A percentile compares a stretch with the other conserved stretches of the same genome.
These are phyloP conservation scores for Cladophialophora exuberans DNA, from an alignment of 2,329 filamentous ascomycete species.

Conservation along the genomic window DNA sequence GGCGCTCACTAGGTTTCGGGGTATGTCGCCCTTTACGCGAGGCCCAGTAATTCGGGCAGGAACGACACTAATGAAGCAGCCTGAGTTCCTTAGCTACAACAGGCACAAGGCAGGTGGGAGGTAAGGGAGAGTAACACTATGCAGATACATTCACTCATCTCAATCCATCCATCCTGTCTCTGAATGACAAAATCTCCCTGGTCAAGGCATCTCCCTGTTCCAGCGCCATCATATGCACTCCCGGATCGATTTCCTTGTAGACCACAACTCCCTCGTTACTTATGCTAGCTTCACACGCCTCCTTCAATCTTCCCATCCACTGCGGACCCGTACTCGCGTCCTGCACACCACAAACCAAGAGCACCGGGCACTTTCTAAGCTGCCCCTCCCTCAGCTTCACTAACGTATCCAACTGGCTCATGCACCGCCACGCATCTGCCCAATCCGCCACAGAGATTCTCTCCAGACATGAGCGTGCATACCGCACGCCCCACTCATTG, in stretches of 20 bases:
- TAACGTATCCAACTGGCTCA: conserved; percentile 10
- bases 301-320: conserved; percentile 10
- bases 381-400: not conserved
- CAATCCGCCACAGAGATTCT: conserved; percentile 11
- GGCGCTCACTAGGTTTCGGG: no score
- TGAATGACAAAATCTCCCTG: conserved; percentile 7
- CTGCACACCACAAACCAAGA: conserved; percentile 13
- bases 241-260: conserved; percentile 17
- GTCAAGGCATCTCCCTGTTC: conserved; percentile 12
- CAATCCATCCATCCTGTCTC: not conserved
- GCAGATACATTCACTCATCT: not conserved
- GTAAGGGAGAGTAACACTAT: not conserved
- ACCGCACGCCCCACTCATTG: conserved; percentile 16
- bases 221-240: conserved; percentile 20
- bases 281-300: conserved; percentile 1
- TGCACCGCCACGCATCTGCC: conserved; percentile 13
- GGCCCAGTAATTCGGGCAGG: no score
- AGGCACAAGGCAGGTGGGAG: no score
- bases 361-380: conserved; percentile 12
- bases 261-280: not conserved
- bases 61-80: no score
- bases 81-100: no score
- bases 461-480: conserved; percentile 13
- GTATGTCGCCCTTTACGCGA: no score
- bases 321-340: conserved; percentile 8